Percentiles rank a stretch among this genome's conserved stretches.
Conservation (phyloP, 2,329 filamentous ascomycete species). For the Mycosphaerella sp. region DNA sequence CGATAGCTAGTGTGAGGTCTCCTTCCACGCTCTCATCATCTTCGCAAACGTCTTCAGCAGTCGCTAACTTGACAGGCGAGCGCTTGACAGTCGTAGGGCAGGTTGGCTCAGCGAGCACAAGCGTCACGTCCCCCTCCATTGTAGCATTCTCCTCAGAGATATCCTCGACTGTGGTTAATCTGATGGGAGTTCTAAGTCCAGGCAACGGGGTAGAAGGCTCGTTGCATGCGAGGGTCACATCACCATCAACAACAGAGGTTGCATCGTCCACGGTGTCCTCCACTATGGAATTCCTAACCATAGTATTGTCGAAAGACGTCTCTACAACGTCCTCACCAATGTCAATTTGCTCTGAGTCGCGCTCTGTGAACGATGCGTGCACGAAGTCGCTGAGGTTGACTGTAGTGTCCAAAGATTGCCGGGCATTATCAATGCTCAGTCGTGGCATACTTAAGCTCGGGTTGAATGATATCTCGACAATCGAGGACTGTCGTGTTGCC, state of each 20-base stretch:
- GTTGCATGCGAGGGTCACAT: slow-evolving; percentile 29
- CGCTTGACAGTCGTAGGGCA: neutral
- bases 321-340: neutral
- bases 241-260: slow-evolving; percentile 2
- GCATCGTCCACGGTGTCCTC: slow-evolving; percentile 6
- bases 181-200: slow-evolving; percentile 5
- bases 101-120: slow-evolving; percentile 1
- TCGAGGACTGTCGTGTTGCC: too few species aligned
- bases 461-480: neutral
- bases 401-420: slow-evolving; percentile 5
- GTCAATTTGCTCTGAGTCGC: neutral
- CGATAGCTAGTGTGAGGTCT: slow-evolving; percentile 5
- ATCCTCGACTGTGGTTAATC: slow-evolving; percentile 7
- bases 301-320: neutral
- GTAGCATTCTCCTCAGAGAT: slow-evolving; percentile 4
- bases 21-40: slow-evolving; percentile 5
- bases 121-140: slow-evolving; percentile 10
- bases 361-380: slow-evolving; percentile 13
- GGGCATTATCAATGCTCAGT: slow-evolving; percentile 7
- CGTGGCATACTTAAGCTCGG: neutral
- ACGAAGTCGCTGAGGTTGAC: slow-evolving; percentile 31
- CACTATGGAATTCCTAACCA: neutral
- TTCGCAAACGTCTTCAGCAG: slow-evolving; percentile 7
- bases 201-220: neutral
- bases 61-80: slow-evolving; percentile 10